Evolutionary conservation across 2,329 filamentous ascomycete genomes (phyloP).

Genomic region (Cercospora sesami): DNA sequence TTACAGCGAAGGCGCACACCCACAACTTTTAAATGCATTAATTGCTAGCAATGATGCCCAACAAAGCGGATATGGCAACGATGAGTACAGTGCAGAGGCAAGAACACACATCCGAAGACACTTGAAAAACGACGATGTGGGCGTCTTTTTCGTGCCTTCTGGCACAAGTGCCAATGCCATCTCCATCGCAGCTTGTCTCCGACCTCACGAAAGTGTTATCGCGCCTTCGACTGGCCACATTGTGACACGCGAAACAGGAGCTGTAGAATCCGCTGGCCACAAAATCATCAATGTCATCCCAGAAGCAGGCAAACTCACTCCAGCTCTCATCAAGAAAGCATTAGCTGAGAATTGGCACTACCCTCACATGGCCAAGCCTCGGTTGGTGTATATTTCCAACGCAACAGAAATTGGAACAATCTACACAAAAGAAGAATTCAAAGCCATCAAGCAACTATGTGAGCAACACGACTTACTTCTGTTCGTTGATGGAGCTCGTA

Average conservation of each 20-base stretch:
- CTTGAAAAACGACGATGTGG: slow-evolving; percentile 3
- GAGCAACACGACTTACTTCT: slow-evolving; percentile 5
- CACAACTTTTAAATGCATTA: slow-evolving; percentile 2
- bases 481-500: slow-evolving; percentile 6
- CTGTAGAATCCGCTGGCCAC: slow-evolving; percentile 8
- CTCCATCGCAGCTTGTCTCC: slow-evolving; percentile 6
- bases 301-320: slow-evolving; percentile 10
- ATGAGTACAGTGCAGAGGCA: slow-evolving; percentile 9
- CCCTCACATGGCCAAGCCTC: slow-evolving; percentile 14
- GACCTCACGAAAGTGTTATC: slow-evolving; percentile 12
- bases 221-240: slow-evolving; percentile 7
- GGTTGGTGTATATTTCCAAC: slow-evolving; percentile 12
- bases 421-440: slow-evolving; percentile 5
- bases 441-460: slow-evolving; percentile 9
- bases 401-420: slow-evolving; percentile 11
- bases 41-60: slow-evolving; percentile 9
- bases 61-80: slow-evolving; percentile 10
- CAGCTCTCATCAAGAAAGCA: slow-evolving; percentile 4
- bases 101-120: not conserved
- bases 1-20: slow-evolving; percentile 15
- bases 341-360: slow-evolving; percentile 13
- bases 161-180: slow-evolving; percentile 10
- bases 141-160: slow-evolving; percentile 9
- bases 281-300: slow-evolving; percentile 11
- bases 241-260: slow-evolving; percentile 9